Conservation (phyloP, 148 eudicot species). For the Rhododendron ovatum region DNA sequence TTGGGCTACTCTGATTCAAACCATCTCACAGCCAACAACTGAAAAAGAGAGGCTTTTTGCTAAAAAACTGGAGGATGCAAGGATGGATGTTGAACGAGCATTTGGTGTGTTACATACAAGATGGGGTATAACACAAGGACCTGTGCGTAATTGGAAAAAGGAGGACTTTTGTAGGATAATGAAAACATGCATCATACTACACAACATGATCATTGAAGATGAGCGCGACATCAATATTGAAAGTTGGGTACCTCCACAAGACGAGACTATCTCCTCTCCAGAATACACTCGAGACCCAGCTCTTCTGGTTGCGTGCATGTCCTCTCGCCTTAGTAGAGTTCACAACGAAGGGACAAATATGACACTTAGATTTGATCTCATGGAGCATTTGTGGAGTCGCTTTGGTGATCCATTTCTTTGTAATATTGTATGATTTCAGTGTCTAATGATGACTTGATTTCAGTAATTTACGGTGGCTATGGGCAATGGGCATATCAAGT, state of each 20-base stretch:
- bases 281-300: not conserved
- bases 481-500: not conserved
- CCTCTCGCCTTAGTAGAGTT: not conserved
- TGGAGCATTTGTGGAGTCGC: not conserved
- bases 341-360: not conserved
- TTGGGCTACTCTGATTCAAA: not conserved
- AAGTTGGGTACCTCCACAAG: not conserved
- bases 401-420: not conserved
- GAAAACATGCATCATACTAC: not conserved
- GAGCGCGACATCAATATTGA: not conserved
- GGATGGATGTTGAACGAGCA: not conserved
- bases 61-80: not conserved
- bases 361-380: not conserved
- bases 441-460: not conserved
- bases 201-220: not conserved
- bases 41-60: not conserved
- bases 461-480: not conserved
- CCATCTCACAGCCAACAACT: not conserved
- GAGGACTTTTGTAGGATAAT: not conserved
- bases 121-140: not conserved
- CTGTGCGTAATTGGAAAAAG: not conserved
- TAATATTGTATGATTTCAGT: not conserved
- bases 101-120: not conserved
- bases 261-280: not conserved
- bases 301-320: not conserved